A percentile compares a stretch with the other conserved stretches of the same genome.
Conservation (phyloP, 148 eudicot species). For the Suaeda aralocaspica region DNA sequence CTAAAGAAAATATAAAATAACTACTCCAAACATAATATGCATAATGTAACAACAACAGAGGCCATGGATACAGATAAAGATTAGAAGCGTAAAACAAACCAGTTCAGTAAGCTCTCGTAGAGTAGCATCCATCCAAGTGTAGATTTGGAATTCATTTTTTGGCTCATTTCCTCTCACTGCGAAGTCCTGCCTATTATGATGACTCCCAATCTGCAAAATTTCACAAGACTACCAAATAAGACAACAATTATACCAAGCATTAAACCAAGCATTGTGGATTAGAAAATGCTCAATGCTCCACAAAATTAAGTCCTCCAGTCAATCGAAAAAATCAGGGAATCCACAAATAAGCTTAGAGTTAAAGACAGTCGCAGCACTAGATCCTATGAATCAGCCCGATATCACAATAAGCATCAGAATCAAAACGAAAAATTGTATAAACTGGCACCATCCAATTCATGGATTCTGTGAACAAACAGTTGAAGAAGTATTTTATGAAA, state of each 20-base stretch:
- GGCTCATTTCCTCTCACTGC: constrained; percentile 84
- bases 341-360: no score
- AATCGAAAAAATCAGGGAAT: no score
- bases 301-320: no score
- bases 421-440: no score
- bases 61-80: neutral
- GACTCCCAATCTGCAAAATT: constrained; percentile 58
- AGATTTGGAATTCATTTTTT: constrained; percentile 85
- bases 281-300: neutral
- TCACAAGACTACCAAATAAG: constrained; percentile 1
- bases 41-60: neutral
- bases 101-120: constrained; percentile 88
- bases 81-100: constrained; percentile 32
- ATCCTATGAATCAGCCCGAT: no score
- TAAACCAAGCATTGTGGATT: neutral
- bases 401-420: no score
- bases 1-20: no score
- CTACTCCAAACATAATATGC: neutral
- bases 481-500: neutral
- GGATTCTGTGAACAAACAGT: no score
- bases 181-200: constrained; percentile 66
- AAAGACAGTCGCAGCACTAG: no score
- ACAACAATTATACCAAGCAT: neutral
- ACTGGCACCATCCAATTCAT: no score
- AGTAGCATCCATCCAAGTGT: no score